A percentile compares a stretch with the other conserved stretches of the same genome.
Conservation (phyloP, 1,284 basidiomycete species). For the Cutaneotrichosporon mucoides region DNA sequence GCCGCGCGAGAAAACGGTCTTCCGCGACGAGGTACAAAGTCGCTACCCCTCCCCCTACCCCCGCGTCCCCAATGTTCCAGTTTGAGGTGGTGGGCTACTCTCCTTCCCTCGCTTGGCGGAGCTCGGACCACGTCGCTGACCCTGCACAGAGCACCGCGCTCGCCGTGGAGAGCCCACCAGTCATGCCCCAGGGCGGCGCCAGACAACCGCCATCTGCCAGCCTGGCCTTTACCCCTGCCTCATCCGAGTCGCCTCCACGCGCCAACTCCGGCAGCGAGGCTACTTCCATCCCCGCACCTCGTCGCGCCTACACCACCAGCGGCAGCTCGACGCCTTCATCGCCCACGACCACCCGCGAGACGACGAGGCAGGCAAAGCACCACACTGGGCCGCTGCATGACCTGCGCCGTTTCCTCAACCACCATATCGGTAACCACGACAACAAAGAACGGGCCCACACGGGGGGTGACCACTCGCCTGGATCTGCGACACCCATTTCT, state of each 20-base stretch:
- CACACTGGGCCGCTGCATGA: conserved; percentile 69
- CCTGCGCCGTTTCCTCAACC: conserved; percentile 85
- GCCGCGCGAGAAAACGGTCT: not conserved
- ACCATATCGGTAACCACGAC: conserved; percentile 61
- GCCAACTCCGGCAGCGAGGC: not conserved
- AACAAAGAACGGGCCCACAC: conserved; percentile 3
- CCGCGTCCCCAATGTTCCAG: not conserved
- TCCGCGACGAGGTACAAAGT: not conserved
- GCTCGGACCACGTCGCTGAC: conserved; percentile 2
- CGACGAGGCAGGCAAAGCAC: conserved; percentile 47
- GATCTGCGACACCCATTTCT: conserved; percentile 23
- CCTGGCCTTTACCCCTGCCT: too few relatives aligned
- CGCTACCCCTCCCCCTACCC: not conserved
- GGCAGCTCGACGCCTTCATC: conserved; percentile 31
- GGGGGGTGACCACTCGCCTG: not conserved
- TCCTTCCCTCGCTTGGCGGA: not conserved
- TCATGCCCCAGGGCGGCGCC: not conserved
- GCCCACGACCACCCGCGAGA: conserved; percentile 40
- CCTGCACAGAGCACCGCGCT: not conserved
- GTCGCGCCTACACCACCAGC: conserved; percentile 22
- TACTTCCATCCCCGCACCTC: not conserved
- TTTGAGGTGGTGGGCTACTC: not conserved
- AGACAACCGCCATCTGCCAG: not conserved
- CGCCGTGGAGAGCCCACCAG: not conserved
- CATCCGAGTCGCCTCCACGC: too few relatives aligned